phyloP scores from a whole-genome alignment of 805 yeast species.

The Cyberlindnera samutprakarnensis region DNA sequence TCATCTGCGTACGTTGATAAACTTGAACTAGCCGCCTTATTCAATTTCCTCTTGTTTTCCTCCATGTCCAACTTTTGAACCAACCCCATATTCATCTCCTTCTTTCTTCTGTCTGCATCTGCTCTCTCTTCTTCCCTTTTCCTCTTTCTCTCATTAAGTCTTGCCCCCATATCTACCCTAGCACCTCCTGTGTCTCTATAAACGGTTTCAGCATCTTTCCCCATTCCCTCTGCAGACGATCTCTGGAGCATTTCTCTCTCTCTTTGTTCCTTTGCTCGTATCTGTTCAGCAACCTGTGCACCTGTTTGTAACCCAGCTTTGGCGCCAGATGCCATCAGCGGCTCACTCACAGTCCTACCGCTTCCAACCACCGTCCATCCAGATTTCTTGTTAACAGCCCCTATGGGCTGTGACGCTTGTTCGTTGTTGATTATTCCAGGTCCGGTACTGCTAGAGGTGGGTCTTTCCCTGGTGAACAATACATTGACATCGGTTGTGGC shows the following conservation, averaged over 20 bases:
- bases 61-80: slow-evolving; percentile 31
- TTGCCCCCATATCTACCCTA: slow-evolving; percentile 33
- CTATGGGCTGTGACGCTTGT: slow-evolving; percentile 7
- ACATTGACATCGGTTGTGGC: not conserved
- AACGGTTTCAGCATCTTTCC: slow-evolving; percentile 30
- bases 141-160: slow-evolving; percentile 20
- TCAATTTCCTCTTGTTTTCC: slow-evolving; percentile 26
- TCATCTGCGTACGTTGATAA: slow-evolving; percentile 31
- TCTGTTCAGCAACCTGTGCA: slow-evolving; percentile 31
- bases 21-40: slow-evolving; percentile 18
- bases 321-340: slow-evolving; percentile 24
- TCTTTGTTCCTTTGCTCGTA: slow-evolving; percentile 24
- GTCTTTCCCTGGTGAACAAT: not conserved
- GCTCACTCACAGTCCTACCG: slow-evolving; percentile 6
- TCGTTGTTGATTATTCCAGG: not conserved
- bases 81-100: slow-evolving; percentile 30
- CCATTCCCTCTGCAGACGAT: slow-evolving; percentile 7
- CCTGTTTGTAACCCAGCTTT: slow-evolving; percentile 42
- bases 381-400: not conserved
- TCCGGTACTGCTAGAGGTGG: not conserved
- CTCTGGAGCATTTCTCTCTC: slow-evolving; percentile 15
- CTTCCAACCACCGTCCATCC: slow-evolving; percentile 20
- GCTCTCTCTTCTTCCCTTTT: slow-evolving; percentile 22
- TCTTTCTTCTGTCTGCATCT: slow-evolving; percentile 22
- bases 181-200: slow-evolving; percentile 60